phyloP scores from a whole-genome alignment of 495 filamentous ascomycete species.

The Penicillium waksmanii region DNA sequence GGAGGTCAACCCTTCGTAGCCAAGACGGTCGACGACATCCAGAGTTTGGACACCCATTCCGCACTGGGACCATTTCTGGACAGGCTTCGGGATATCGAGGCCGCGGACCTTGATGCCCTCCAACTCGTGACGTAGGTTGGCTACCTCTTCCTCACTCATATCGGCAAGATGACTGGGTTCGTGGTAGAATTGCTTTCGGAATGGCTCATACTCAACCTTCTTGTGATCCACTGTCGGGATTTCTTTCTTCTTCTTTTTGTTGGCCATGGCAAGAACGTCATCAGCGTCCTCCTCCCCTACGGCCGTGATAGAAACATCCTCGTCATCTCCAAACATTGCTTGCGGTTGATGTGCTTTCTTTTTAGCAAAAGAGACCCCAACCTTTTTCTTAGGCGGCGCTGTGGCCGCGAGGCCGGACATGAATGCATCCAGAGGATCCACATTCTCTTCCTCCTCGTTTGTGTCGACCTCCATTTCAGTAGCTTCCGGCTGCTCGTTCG shows the following conservation, averaged over 20 bases:
- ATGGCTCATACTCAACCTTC: constrained; percentile 81
- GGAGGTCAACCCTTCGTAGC: constrained; percentile 87
- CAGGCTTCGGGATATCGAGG: constrained; percentile 85
- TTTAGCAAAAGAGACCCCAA: constrained; percentile 48
- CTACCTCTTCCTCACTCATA: constrained; percentile 85
- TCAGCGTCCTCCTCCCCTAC: constrained; percentile 73
- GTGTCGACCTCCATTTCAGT: constrained; percentile 42
- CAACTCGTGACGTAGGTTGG: constrained; percentile 79
- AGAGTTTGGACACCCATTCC: constrained; percentile 84
- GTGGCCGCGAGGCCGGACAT: constrained; percentile 79
- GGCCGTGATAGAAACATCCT: constrained; percentile 76
- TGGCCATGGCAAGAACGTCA: constrained; percentile 83
- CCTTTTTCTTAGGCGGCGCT: constrained; percentile 43
- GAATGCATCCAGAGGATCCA: constrained; percentile 94
- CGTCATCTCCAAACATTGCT: constrained; percentile 83
- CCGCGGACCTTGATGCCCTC: constrained; percentile 94
- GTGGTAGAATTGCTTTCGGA: constrained; percentile 91
- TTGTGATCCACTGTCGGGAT: constrained; percentile 82
- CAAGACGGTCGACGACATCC: constrained; percentile 81
- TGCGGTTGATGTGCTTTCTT: constrained; percentile 65
- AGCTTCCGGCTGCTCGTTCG: constrained; percentile 39
- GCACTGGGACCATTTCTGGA: constrained; percentile 96
- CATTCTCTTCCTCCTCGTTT: constrained; percentile 73
- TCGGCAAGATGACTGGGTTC: constrained; percentile 83
- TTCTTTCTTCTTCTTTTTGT: constrained; percentile 96